phyloP scores from a whole-genome alignment of 1,139 yeast species.

The Geotrichum candidum region DNA sequence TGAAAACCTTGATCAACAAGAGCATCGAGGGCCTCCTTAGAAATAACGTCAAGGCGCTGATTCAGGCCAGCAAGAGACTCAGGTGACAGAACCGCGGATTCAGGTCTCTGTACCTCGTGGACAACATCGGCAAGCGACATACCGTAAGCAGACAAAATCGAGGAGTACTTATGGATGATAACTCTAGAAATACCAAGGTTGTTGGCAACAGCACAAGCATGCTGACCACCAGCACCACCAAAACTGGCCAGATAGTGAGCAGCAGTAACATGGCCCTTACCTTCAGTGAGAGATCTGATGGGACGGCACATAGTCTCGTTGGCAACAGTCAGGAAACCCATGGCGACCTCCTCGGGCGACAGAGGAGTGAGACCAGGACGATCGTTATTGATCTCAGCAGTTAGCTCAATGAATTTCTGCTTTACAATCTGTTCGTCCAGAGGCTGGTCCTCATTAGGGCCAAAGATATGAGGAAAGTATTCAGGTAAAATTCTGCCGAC shows the following conservation, averaged over 20 bases:
- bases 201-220: constrained; percentile 44
- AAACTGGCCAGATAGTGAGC: constrained; percentile 44
- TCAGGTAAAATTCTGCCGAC: constrained; percentile 48
- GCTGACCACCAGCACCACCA: constrained; percentile 56
- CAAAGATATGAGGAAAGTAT: constrained; percentile 49
- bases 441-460: constrained; percentile 46
- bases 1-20: constrained; percentile 46
- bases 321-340: constrained; percentile 47
- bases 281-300: constrained; percentile 46
- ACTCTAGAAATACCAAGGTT: constrained; percentile 42
- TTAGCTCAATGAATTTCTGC: constrained; percentile 39
- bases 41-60: constrained; percentile 37
- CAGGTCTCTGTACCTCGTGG: constrained; percentile 56
- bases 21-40: constrained; percentile 34
- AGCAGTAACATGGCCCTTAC: constrained; percentile 42
- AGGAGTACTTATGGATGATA: constrained; percentile 45
- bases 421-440: constrained; percentile 41
- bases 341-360: constrained; percentile 44
- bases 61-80: constrained; percentile 32
- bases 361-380: constrained; percentile 24
- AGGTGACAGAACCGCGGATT: constrained; percentile 34
- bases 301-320: constrained; percentile 50
- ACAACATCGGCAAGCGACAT: constrained; percentile 50
- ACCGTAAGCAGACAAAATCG: constrained; percentile 48
- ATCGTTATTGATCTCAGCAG: constrained; percentile 41